Base-by-base conservation (phyloP, 129 eudicot species). In the Lactuca sativa region DNA sequence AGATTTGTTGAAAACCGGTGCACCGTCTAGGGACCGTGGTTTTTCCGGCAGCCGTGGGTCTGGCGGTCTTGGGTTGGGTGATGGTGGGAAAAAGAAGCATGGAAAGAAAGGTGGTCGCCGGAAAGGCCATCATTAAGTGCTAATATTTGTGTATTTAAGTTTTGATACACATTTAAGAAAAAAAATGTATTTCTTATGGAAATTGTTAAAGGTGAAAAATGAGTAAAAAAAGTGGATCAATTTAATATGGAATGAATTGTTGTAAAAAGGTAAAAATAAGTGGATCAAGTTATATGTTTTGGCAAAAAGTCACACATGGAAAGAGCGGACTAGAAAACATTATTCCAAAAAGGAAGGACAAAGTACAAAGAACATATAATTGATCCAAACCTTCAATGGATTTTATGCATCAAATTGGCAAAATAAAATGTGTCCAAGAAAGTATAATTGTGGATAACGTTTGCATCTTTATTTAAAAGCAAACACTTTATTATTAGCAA, bases 71-170 rank as follows among this genome's bases (percentile, higher is more conserved):
- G 78, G 64, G 69, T 60, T 63, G 31, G 70, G 78, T 78, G 70
- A 43, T 43, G 79, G 58, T 47, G 86, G 86, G 21, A 84, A 82
- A 64, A 90, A 78, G 82, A 84, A 82, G 16, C 17, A 52, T n/a
- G 89, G 90, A n/a, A 88, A 88, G 86, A 86, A 80, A 73, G 86
- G 89, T 59, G 84, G 87, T 72, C 80, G 90, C 10, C 61, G 69
- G 17, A 87, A 81, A 83, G 87, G 87, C 65, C 96, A 84, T 59
- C 6, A 36, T 36, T 36, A 36, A 4, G 38, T 4, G 38, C 38
- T 36, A 36, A 4, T 36, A 6, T 36, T 36, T 36, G 6, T 36
- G 38, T 36, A 36, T 36, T 4, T 6, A 4, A 4, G 38, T 36
- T 6, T 36, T 36, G 38, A 36, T 6, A 36, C 38, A 2, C 38